phyloP scores from a whole-genome alignment of 163 green algal species.

The Trebouxiophyceae sp. region DNA sequence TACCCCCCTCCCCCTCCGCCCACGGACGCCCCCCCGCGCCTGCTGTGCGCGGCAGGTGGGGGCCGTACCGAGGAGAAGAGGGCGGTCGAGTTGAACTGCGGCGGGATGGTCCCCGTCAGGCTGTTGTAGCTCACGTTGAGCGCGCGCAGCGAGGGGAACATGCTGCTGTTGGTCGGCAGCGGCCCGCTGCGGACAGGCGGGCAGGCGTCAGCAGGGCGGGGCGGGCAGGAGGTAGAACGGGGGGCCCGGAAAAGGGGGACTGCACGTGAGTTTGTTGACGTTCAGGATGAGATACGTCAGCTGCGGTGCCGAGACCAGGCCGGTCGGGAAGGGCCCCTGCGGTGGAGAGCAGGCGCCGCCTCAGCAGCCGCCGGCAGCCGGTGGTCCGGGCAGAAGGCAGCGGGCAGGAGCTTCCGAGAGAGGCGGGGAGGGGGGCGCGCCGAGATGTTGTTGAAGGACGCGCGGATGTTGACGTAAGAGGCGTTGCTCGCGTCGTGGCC shows the following conservation, averaged over 20 bases:
- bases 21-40: too few relatives aligned
- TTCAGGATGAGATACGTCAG: slow-evolving; percentile 17
- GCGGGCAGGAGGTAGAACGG: too few relatives aligned
- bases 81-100: neutral
- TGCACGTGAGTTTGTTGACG: slow-evolving; percentile 18
- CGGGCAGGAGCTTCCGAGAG: neutral
- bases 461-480: slow-evolving; percentile 10
- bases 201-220: too few relatives aligned
- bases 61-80: slow-evolving; percentile 5
- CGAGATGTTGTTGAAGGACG: slow-evolving; percentile 20
- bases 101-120: slow-evolving; percentile 7
- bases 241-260: too few relatives aligned
- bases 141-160: slow-evolving; percentile 14
- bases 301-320: neutral
- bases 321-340: slow-evolving; percentile 9
- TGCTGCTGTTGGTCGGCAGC: neutral
- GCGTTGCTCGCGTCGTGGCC: slow-evolving; percentile 1
- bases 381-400: neutral
- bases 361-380: neutral
- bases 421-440: neutral
- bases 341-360: too few relatives aligned
- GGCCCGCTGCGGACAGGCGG: slow-evolving; percentile 8
- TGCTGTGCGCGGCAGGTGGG: neutral
- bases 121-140: slow-evolving; percentile 17
- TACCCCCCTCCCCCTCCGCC: too few relatives aligned